Base-by-base conservation (phyloP, 2,329 filamentous ascomycete species). In the Sporothrix pallida region DNA sequence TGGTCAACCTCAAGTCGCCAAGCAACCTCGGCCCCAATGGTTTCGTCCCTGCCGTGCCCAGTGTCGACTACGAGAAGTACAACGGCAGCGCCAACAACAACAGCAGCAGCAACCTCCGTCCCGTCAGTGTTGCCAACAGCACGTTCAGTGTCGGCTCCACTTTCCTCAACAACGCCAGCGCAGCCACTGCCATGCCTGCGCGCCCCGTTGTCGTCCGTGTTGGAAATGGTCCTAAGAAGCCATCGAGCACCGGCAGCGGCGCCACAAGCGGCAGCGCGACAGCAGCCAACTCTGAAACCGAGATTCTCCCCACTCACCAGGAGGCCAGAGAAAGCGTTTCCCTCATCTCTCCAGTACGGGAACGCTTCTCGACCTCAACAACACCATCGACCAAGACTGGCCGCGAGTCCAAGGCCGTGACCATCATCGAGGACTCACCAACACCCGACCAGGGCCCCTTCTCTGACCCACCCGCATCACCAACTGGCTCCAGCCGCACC, bases 1-100 rank as follows among this genome's bases (percentile, higher is more conserved):
- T 98, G 80, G 94, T 99, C 80, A 97, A 93, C 78, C 94, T 99
- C 77, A 96, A 94, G 82, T 92, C 92, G 7, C 86, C 83, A 73
- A 86, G 85, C 73, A 72, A 71, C 23, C 71, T 75, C 2, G 89
- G 85, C 71, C 89, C 84, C 78, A 86, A 83, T 71, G 85, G 87
- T 46, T 83, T 85, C 69, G 80, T 83, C 20, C 93, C 93, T 2
- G 93, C 93, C 0, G 91, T 95, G 6, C 92, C 93, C 7, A 84
- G 85, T 73, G 90, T 96, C 78, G 90, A 94, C 78, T 89, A 87
- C 76, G 87, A 87, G 75, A 89, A 86, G 79, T 91, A 89, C 79
- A 85, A 83, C 50, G 69, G 54, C 44, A 50, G 17, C 9, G 42
- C 42, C 42, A n/a, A 9, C 37, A 63, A 46, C 60, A n/a, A 9